A percentile compares a stretch with the other conserved stretches of the same genome.
Conservation (phyloP, 352 stramenopile species). For the Phytophthora cryptogea region DNA sequence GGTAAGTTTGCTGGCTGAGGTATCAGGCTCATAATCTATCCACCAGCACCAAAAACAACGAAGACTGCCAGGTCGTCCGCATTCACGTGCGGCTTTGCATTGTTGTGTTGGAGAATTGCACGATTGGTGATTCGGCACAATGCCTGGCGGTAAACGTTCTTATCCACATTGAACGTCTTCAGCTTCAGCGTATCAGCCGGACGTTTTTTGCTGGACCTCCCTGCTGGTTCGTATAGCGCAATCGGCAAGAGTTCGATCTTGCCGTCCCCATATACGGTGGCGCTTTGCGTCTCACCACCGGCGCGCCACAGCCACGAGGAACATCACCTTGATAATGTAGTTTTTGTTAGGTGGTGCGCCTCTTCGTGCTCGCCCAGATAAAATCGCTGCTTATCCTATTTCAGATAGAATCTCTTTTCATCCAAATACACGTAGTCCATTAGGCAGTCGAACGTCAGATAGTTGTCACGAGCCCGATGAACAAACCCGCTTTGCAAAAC, state of each 20-base stretch:
- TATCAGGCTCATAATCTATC: neutral
- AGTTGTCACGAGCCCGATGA: neutral
- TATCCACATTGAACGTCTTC: conserved; percentile 2
- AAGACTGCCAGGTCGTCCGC: neutral
- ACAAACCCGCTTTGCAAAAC: neutral
- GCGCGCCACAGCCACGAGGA: conserved; percentile 5
- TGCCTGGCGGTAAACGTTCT: neutral
- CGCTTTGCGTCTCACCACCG: neutral
- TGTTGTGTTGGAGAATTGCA: conserved; percentile 19
- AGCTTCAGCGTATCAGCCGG: conserved; percentile 1
- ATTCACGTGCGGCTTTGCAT: conserved; percentile 1
- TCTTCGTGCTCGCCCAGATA: conserved; percentile 5
- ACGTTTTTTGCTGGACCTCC: conserved; percentile 1
- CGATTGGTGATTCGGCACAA: neutral
- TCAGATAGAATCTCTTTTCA: conserved; percentile 7
- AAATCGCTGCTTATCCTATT: conserved; percentile 6
- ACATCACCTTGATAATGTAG: conserved; percentile 12
- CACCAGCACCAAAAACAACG: neutral
- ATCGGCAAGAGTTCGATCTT: conserved; percentile 6
- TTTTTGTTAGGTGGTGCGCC: conserved; percentile 5
- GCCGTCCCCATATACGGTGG: conserved; percentile 1
- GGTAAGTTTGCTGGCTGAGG: conserved; percentile 1
- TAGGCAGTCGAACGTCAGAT: conserved; percentile 1
- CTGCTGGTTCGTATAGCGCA: neutral
- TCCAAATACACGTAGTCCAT: conserved; percentile 7